phyloP scores from a whole-genome alignment of 768 basidiomycete species.

The Dentipellis sp. region DNA sequence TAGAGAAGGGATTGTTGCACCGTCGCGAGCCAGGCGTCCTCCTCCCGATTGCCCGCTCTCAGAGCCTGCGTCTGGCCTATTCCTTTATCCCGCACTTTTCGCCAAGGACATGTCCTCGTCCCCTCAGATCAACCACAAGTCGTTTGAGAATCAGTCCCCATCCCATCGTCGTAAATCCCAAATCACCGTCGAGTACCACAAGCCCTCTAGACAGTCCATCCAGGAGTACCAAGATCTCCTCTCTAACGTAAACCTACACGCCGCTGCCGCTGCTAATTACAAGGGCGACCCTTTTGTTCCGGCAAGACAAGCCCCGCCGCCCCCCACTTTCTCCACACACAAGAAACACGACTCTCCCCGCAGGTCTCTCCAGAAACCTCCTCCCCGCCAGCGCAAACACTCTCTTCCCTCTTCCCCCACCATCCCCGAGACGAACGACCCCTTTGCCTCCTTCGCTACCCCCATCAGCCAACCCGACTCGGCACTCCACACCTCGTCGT shows the following conservation, averaged over 20 bases:
- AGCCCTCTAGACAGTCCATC: conserved; percentile 65
- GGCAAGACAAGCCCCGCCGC: conserved; percentile 37
- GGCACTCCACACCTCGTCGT: conserved; percentile 17
- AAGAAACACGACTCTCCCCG: conserved; percentile 11
- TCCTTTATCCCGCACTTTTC: no score
- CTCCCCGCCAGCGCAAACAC: conserved; percentile 22
- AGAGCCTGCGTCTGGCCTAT: no score
- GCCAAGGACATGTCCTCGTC: conserved; percentile 13
- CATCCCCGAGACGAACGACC: conserved; percentile 29
- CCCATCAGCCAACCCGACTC: conserved; percentile 15
- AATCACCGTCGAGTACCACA: conserved; percentile 62
- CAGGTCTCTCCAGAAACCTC: conserved; percentile 23
- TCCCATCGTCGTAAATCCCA: conserved; percentile 12
- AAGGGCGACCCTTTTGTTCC: conserved; percentile 30
- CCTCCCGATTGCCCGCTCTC: no score
- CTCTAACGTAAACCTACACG: conserved; percentile 47
- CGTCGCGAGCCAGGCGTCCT: no score
- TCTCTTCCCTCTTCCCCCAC: conserved; percentile 24
- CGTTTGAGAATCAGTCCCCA: conserved; percentile 10
- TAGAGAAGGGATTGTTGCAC: no score
- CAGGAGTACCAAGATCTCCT: conserved; percentile 73
- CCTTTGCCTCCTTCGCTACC: conserved; percentile 21
- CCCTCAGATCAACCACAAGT: conserved; percentile 12
- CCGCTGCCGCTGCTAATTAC: conserved; percentile 37
- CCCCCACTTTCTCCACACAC: conserved; percentile 23